Percentiles rank a stretch among this genome's conserved stretches.
Evolutionary conservation across 192 early-diverging fungal species (phyloP).

Genomic region (Dissophora ornata): DNA sequence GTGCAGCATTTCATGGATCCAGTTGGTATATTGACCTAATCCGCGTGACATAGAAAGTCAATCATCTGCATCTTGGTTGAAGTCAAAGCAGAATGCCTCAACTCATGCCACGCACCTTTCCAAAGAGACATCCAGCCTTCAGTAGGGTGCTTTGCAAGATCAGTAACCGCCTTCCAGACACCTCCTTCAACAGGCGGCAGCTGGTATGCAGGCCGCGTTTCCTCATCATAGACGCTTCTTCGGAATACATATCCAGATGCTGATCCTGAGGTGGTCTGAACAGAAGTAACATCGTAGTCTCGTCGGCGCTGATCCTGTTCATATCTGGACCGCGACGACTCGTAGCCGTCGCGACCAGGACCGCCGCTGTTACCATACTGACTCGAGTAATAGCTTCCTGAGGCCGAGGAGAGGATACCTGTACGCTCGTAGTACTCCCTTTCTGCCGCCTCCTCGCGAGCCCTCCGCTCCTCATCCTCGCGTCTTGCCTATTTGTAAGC

Average conservation of each 20-base stretch:
- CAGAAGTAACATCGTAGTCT: not conserved
- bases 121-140: constrained; percentile 73
- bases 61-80: not conserved
- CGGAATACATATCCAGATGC: constrained; percentile 65
- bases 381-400: constrained; percentile 30
- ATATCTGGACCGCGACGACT: constrained; percentile 1
- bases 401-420: constrained; percentile 6
- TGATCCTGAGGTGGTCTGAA: not conserved
- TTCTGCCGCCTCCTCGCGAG: constrained; percentile 23
- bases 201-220: constrained; percentile 70
- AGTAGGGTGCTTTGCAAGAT: constrained; percentile 67
- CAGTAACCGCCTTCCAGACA: constrained; percentile 68
- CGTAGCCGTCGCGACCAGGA: constrained; percentile 4
- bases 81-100: not conserved
- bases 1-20: constrained; percentile 81
- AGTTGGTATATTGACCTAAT: constrained; percentile 87
- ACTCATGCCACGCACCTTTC: constrained; percentile 55
- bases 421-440: constrained; percentile 42
- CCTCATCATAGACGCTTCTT: constrained; percentile 62
- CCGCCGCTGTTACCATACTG: constrained; percentile 58
- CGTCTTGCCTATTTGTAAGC: constrained; percentile 15
- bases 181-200: constrained; percentile 70
- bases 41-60: not conserved
- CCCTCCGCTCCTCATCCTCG: constrained; percentile 22
- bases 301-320: constrained; percentile 1